A percentile compares a stretch with the other conserved stretches of the same genome.
Evolutionary conservation across 192 early-diverging fungal genomes (phyloP).

Genomic region (Umbelopsis sp.): DNA sequence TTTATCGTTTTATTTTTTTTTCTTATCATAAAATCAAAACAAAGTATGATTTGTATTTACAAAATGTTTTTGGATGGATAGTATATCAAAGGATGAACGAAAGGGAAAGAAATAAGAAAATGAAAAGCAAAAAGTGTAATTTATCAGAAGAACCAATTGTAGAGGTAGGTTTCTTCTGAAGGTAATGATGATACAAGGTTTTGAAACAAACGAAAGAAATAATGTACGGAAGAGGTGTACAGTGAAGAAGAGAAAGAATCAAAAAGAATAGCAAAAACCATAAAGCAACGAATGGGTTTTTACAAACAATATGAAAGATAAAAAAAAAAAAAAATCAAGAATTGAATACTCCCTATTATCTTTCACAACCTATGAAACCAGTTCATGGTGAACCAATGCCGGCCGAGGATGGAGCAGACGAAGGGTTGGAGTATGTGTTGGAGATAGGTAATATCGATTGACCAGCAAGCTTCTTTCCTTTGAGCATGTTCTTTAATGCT

Average conservation of each 20-base stretch:
- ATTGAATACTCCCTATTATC: too few species aligned
- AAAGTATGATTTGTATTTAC: slow-evolving; percentile 2
- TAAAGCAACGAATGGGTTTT: not conserved
- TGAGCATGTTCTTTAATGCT: slow-evolving; percentile 56
- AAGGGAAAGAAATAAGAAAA: not conserved
- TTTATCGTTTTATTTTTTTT: too few species aligned
- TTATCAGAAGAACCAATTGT: not conserved
- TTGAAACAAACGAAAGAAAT: not conserved
- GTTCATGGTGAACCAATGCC: slow-evolving; percentile 1
- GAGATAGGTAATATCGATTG: not conserved
- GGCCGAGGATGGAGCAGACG: slow-evolving; percentile 14
- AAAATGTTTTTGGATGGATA: not conserved
- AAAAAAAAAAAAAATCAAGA: too few species aligned
- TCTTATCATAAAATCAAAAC: not conserved
- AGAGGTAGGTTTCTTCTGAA: not conserved
- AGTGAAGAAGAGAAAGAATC: not conserved
- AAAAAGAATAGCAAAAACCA: not conserved
- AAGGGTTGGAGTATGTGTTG: not conserved
- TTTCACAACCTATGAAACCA: not conserved
- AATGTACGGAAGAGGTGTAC: not conserved
- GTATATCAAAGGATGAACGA: not conserved
- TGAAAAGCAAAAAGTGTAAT: not conserved
- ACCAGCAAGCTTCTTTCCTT: slow-evolving; percentile 42
- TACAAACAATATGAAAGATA: too few species aligned
- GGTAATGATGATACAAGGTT: slow-evolving; percentile 10